Evolutionary conservation across 441 rosid species (phyloP), one percentile per base, ranked within the genome.

Genomic region (Pelargonium cotyledonis): DNA sequence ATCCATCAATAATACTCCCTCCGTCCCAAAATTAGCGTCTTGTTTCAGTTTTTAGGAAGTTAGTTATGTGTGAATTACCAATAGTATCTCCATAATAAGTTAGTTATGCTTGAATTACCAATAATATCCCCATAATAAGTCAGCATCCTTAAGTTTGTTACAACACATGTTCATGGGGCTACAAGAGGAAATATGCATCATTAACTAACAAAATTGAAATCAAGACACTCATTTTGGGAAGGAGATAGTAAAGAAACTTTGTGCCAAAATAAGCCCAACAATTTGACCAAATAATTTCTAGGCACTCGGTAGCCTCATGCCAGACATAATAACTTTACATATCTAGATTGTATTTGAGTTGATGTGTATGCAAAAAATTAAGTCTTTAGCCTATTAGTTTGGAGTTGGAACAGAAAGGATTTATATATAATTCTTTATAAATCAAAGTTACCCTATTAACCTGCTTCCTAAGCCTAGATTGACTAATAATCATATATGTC

Each of bases 401-500:
- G 16, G 6, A 49, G 57, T 49, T 49, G 16, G 57, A 11, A 5
- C 55, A 47, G 55, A n/a, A 8, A 47, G 55, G 15, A 47, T 12
- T 38, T n/a, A 47, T 47, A 47, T 47, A 18, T 49, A 49, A 49
- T 15, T 15, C 57, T 49, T 49, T 12, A 12, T 12, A 49, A 6
- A 49, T 12, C 16, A 49, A 49, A 12, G 57, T 9, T 49, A 12
- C n/a, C 55, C 1, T 11, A 14, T 15, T 49, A 49, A 49, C 18
- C 57, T 12, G 57, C 57, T 49, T 49, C 57, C 16, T 49, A 49
- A 31, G 66, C 55, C 65, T 14, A 43, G 73, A 65, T 49, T 65
- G 66, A 63, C 15, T 69, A 74, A 53, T 49, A 49, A 49, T 49
- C 16, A 12, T 14, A 51, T 6, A 8, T 68, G 65, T 66, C 64